Evolutionary conservation across 148 eudicot genomes (phyloP).

Genomic region (Spergularia marina): DNA sequence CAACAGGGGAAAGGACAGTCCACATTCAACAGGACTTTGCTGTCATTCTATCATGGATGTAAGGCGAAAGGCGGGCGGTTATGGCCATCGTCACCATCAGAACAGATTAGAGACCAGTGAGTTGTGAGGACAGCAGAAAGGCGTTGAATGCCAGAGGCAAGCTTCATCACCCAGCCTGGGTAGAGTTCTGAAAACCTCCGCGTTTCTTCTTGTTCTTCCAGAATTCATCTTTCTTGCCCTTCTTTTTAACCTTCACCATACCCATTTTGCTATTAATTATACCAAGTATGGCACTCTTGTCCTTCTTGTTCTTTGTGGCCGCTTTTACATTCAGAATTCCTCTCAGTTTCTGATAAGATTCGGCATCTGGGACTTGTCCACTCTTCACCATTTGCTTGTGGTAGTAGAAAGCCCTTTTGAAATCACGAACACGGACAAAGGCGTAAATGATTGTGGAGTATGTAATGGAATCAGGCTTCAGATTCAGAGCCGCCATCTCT

Average conservation of each 20-base stretch:
- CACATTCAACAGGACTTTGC: not conserved
- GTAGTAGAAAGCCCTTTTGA: slow-evolving; percentile 77
- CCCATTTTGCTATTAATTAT: slow-evolving; percentile 74
- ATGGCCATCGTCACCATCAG: no score
- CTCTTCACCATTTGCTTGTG: slow-evolving; percentile 89
- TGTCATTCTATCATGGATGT: not conserved
- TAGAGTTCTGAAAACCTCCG: slow-evolving; percentile 31
- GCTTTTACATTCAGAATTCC: slow-evolving; percentile 80
- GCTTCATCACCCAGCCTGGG: slow-evolving; percentile 23
- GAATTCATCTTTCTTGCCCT: slow-evolving; percentile 81
- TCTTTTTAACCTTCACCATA: slow-evolving; percentile 54
- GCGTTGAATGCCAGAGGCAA: not conserved
- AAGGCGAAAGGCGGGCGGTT: no score
- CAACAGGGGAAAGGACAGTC: not conserved
- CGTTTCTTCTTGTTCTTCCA: slow-evolving; percentile 74
- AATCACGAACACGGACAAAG: slow-evolving; percentile 82
- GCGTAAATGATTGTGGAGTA: slow-evolving; percentile 90
- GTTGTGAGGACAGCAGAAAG: not conserved
- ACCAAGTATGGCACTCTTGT: slow-evolving; percentile 70
- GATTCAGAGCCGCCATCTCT: slow-evolving; percentile 64
- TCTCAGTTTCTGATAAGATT: slow-evolving; percentile 74
- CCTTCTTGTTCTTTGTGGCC: slow-evolving; percentile 70
- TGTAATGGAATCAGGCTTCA: slow-evolving; percentile 86
- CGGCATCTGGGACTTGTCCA: slow-evolving; percentile 75
- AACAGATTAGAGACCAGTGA: no score